Conservation (phyloP, 352 stramenopile genomes). For the Chrysophaeum taylorii region DNA sequence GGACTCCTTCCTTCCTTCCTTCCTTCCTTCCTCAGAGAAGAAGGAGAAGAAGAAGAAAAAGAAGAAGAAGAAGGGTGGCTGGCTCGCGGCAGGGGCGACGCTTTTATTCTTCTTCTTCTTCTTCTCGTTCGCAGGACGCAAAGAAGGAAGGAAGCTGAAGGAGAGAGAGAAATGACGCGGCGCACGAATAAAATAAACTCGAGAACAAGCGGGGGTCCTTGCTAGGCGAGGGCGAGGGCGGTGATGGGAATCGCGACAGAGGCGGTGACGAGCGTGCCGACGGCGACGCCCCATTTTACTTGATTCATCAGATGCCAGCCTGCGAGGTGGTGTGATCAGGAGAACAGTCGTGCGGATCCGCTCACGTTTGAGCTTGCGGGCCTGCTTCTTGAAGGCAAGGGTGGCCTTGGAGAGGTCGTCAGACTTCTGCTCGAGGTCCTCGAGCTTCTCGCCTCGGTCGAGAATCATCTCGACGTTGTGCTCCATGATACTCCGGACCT, state of each 20-base stretch:
- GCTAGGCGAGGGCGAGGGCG: background rate
- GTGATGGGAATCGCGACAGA: conserved; percentile 4
- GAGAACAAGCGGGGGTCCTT: conserved; percentile 11
- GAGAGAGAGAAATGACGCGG: too few species aligned
- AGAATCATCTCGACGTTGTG: conserved; percentile 12
- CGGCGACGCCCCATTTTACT: background rate
- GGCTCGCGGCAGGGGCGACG: too few species aligned
- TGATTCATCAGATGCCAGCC: conserved; percentile 9
- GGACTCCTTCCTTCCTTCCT: too few species aligned
- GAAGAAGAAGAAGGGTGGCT: background rate
- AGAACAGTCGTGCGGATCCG: too few species aligned
- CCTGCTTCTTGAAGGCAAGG: background rate
- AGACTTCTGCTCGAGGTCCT: background rate
- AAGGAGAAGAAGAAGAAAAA: background rate
- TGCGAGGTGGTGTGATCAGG: too few species aligned
- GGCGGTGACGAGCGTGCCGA: conserved; percentile 11
- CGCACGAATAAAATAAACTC: too few species aligned
- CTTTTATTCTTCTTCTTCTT: too few species aligned
- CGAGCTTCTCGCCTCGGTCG: conserved; percentile 8
- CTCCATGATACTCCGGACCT: conserved; percentile 10
- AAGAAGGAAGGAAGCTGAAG: too few species aligned
- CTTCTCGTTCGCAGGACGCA: too few species aligned
- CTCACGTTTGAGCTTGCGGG: conserved; percentile 4
- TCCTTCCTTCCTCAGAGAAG: too few species aligned
- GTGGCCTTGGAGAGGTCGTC: background rate